Base-by-base conservation (phyloP, 164 flowering plant genomes). In the Cinnamomum micranthum region DNA sequence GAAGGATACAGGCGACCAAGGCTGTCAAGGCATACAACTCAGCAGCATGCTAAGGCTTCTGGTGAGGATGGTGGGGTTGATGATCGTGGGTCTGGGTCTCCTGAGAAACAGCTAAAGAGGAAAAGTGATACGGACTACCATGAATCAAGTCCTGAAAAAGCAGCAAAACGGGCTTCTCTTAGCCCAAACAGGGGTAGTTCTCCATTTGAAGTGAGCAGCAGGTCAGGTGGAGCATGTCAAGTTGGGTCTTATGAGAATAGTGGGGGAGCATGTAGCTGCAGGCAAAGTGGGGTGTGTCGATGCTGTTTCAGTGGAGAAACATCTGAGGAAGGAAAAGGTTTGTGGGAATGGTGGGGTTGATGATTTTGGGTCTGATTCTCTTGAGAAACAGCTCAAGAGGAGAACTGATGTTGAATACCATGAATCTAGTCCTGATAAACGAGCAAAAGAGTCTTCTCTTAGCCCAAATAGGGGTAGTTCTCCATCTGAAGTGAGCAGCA, bases 1-100 rank as follows among this genome's bases (percentile, higher is more conserved):
- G 92, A 86, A 25, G 98, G 97, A 9, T 85, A 88, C 74, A 92
- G 76, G 68, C 84, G 95, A 68, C 73, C 83, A 70, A 91, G 94
- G 41, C 80, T 81, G 20, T 76, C 87, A 20, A 92, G 90, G 82
- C 69, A 64, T 0, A 1, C 77, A n/a, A 79, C 52, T 69, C 90
- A 83, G 72, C 85, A 79, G 47, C 65, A 68, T 72, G 87, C 83
- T 19, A 88, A 81, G 70, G 27, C 51, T 28, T 70, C 67, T 78
- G 78, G 23, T 66, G 88, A 82, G 72, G 82, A 77, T 78, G 76
- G 41, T 55, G 64, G 64, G 60, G 20, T 15, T 55, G 84, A 81
- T 66, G 80, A 63, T 64, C 67, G 74, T 69, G 76, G 77, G 66
- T 24, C 74, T 72, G 84, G 79, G 13, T 82, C 88, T 74, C 66